phyloP scores from a whole-genome alignment of 2,329 filamentous ascomycete genomes.

The Trichothecium sympodiale region DNA sequence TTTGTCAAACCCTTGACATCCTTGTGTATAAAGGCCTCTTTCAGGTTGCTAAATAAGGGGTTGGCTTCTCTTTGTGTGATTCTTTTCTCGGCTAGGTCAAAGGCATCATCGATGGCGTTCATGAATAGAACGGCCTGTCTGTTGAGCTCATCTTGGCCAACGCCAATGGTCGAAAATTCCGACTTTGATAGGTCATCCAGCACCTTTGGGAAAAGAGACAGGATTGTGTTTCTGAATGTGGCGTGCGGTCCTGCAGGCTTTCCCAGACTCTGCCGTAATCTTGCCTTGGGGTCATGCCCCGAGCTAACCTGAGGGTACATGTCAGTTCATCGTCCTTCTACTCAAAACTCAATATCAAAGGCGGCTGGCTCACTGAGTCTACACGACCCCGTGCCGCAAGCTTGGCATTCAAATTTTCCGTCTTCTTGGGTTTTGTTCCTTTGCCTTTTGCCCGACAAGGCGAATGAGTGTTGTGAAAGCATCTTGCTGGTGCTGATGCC shows the following conservation, averaged over 20 bases:
- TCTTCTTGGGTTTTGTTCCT: not conserved
- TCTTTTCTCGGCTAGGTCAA: conserved; percentile 29
- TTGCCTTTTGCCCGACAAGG: not conserved
- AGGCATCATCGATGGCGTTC: conserved; percentile 30
- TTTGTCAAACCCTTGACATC: conserved; percentile 38
- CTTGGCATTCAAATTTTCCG: conserved; percentile 2
- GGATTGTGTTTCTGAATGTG: conserved; percentile 21
- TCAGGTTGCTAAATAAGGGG: conserved; percentile 46
- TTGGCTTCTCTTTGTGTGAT: conserved; percentile 30
- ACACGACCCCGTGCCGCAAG: not conserved
- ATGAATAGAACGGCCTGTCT: conserved; percentile 34
- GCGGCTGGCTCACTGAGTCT: conserved; percentile 1
- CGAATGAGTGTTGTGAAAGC: not conserved
- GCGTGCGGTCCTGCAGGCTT: conserved; percentile 17
- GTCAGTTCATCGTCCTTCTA: no score
- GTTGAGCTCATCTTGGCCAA: conserved; percentile 28
- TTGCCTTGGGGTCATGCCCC: conserved; percentile 22
- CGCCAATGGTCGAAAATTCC: conserved; percentile 13
- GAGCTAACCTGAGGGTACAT: conserved; percentile 15
- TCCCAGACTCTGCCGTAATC: conserved; percentile 14
- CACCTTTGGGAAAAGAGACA: conserved; percentile 23
- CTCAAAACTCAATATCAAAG: conserved; percentile 13
- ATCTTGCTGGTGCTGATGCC: not conserved
- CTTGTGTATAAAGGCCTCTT: conserved; percentile 44
- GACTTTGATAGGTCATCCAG: conserved; percentile 16